phyloP scores from a whole-genome alignment of 345 rosid genomes.

The Zanthoxylum bungeanum region DNA sequence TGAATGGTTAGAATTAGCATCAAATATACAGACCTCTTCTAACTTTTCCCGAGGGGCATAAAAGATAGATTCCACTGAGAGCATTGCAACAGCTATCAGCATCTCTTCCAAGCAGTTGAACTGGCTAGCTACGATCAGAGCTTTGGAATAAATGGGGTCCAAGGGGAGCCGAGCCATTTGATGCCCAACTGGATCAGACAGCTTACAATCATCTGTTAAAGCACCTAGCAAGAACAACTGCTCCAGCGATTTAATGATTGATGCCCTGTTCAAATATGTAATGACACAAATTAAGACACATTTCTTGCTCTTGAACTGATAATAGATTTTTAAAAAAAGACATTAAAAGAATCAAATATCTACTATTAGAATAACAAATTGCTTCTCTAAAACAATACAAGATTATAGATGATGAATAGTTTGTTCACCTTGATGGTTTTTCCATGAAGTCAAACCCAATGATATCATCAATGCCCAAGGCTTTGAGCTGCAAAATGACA shows the following conservation, averaged over 20 bases:
- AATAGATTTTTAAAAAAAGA: neutral
- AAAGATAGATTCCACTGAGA: constrained; percentile 82
- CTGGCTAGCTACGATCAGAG: constrained; percentile 74
- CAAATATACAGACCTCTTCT: constrained; percentile 54
- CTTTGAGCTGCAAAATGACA: constrained; percentile 87
- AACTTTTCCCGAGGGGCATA: constrained; percentile 73
- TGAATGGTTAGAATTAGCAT: neutral
- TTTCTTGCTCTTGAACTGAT: neutral
- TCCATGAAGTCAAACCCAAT: constrained; percentile 91
- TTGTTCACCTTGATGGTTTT: constrained; percentile 73
- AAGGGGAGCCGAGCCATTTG: constrained; percentile 96
- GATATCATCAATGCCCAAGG: constrained; percentile 85
- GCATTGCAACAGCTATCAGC: constrained; percentile 92
- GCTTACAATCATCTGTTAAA: constrained; percentile 78
- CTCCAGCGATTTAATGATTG: constrained; percentile 78
- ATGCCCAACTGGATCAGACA: constrained; percentile 72
- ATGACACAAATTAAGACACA: constrained; percentile 9
- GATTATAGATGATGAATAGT: neutral
- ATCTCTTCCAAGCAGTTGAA: constrained; percentile 91
- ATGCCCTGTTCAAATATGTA: constrained; percentile 50
- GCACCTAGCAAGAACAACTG: constrained; percentile 82
- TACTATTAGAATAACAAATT: neutral
- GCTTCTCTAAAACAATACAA: neutral
- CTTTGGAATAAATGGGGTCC: constrained; percentile 84
- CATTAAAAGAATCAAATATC: neutral